phyloP scores from a whole-genome alignment of 208 protist genomes.

The Trypanosoma cruzi region DNA sequence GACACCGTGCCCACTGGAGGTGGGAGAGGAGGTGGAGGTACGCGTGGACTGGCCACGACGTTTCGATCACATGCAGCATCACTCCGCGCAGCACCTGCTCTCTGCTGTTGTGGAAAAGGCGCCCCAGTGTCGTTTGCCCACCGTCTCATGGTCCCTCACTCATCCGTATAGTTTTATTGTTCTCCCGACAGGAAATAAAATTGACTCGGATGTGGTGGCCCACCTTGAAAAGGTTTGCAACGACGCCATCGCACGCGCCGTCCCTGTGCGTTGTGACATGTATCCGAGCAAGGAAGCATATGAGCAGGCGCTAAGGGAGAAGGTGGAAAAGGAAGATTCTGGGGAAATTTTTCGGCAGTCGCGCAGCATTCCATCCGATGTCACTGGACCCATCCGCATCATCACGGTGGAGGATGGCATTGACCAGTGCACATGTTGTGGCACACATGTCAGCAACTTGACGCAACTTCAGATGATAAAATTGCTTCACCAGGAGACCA shows the following conservation, averaged over 20 bases:
- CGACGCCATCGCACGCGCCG: constrained; percentile 43
- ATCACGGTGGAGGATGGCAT: constrained; percentile 64
- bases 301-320: constrained; percentile 28
- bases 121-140: constrained; percentile 59
- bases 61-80: constrained; percentile 93
- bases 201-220: constrained; percentile 45
- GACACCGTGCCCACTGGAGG: constrained; percentile 34
- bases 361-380: constrained; percentile 73
- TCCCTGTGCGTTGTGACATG: constrained; percentile 50
- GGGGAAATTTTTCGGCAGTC: constrained; percentile 20
- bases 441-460: constrained; percentile 80
- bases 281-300: constrained; percentile 54
- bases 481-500: constrained; percentile 81
- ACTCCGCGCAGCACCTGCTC: constrained; percentile 92
- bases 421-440: constrained; percentile 86
- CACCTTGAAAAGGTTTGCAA: constrained; percentile 72
- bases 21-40: constrained; percentile 57
- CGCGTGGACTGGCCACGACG: constrained; percentile 79
- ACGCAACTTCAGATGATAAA: constrained; percentile 74
- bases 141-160: constrained; percentile 82
- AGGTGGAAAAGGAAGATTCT: constrained; percentile 6
- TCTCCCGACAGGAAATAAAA: constrained; percentile 62
- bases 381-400: constrained; percentile 74
- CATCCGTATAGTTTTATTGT: constrained; percentile 76
- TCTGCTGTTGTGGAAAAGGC: constrained; percentile 63